These are phyloP conservation scores for Exutisphaerella laricina DNA, from an alignment of 2,329 filamentous ascomycete species.

Conservation along the genomic window DNA sequence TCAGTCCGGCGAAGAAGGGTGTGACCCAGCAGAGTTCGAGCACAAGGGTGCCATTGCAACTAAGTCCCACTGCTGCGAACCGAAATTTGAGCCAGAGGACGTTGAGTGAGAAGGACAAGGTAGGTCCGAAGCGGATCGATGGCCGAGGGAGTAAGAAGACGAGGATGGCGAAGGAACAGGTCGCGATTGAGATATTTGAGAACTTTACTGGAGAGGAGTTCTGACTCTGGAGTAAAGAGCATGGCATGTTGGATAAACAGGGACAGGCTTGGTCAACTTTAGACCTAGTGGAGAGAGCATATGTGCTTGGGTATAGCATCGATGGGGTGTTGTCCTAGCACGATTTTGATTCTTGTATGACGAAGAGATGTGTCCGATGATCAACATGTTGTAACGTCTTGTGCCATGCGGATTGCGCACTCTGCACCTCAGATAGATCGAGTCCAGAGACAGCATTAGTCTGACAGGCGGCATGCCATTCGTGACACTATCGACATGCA, in stretches of 20 bases:
- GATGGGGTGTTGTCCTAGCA: too few relatives aligned
- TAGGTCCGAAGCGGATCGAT: constrained; percentile 9
- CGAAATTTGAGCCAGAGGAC: constrained; percentile 3
- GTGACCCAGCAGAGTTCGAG: constrained; percentile 10
- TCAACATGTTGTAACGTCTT: too few relatives aligned
- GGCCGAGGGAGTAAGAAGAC: constrained; percentile 13
- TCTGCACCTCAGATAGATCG: too few relatives aligned
- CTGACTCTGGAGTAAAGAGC: constrained; percentile 2
- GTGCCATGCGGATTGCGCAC: too few relatives aligned
- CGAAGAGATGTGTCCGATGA: too few relatives aligned
- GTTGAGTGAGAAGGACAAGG: background rate
- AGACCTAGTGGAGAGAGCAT: too few relatives aligned
- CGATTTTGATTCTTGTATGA: too few relatives aligned
- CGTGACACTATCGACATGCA: too few relatives aligned
- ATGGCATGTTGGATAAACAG: background rate
- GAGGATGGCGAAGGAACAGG: constrained; percentile 21
- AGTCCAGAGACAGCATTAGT: too few relatives aligned
- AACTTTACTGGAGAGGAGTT: constrained; percentile 26
- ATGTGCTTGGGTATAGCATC: too few relatives aligned
- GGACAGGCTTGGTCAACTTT: too few relatives aligned
- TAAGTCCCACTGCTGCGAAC: constrained; percentile 10
- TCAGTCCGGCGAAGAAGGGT: constrained; percentile 4
- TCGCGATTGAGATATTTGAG: constrained; percentile 29
- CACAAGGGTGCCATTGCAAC: constrained; percentile 8
- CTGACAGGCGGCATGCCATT: too few relatives aligned